Evolutionary conservation across 2,329 filamentous ascomycete species (phyloP), one percentile per base, ranked within the genome.

Genomic region (Colletotrichum sansevieriae): DNA sequence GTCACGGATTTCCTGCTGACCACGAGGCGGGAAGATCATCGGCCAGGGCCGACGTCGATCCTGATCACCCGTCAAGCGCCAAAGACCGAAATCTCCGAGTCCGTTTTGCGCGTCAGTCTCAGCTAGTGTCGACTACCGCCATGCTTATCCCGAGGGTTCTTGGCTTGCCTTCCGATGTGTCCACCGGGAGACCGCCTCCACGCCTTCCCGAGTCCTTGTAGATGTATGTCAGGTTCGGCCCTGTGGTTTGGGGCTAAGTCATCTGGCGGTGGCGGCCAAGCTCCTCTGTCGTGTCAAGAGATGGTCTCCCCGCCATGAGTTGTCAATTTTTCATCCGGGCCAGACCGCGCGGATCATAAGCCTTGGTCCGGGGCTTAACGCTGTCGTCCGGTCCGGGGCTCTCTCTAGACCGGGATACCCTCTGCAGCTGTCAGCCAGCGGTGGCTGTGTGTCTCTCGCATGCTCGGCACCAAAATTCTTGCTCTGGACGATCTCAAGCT

Each of bases 271-370:
- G 59, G 49, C 44, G 7, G 43, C 15, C 35, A 44, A 47, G 13
- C 39, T 20, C 12, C 18, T 20, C 25, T 15, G 29, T 22, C 15
- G 22, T 20, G 18, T 20, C 18, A 35, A 41, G 20, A 13, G 52
- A 41, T 37, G 4, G 20, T 33, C 54, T 46, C 33, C 41, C 20
- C 39, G 22, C 55, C 37, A 47, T 35, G 15, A 4, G 33, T n/a
- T 68, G 41, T 51, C 55, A 39, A 55, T 33, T 43, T 37, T 25
- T 51, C 47, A 60, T 49, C 37, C 12, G 25, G 43, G 55, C 33
- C 56, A 65, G 58, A 41, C 63, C 52, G 7, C n/a, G 58, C 41
- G 41, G 52, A 68, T 68, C 66, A 47, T 25, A 51, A 54, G 57
- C 41, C 37, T 44, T 54, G 29, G 39, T 10, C 35, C 13, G 46